Evolutionary conservation across 2,329 filamentous ascomycete genomes (phyloP), one percentile per base, ranked within the genome.

Genomic region (Fusarium secorum): DNA sequence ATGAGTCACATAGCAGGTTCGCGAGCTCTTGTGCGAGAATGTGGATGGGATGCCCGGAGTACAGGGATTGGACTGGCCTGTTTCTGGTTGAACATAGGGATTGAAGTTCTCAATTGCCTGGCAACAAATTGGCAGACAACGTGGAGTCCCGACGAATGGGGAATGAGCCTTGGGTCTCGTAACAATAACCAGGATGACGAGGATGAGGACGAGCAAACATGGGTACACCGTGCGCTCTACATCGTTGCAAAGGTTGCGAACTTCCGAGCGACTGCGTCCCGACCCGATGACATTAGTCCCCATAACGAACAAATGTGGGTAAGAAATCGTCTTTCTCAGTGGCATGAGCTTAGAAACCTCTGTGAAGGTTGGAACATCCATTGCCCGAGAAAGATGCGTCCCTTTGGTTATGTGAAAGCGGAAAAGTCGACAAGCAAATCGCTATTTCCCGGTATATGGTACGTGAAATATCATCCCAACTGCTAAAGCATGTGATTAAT

Each of bases 61-160:
- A 87, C 86, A 3, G 94, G 95, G 1, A 89, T 97, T 24, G 95
- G 94, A 2, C 89, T 90, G 1, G 94, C 95, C 2, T 98, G 95
- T 79, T 98, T 98, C 81, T 98, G 95, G 95, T 85, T 98, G 39
- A 97, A 97, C 75, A 90, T 97, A 20, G 92, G 91, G 20, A 92
- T 97, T 86, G 95, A 98, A 78, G 85, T 98, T n/a, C 84, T 98
- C 32, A 93, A 90, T 70, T 97, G 94, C 79, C 84, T 98, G 20
- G 91, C 93, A 71, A 94, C 94, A 80, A 94, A 95, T 78, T 97
- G 93, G 92, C 88, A 90, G 71, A 89, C 94, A 17, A 90, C 93
- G 2, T 97, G 94, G 93, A 90, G 97, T 58, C 95, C 94, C 1
- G 93, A 97, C 74, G 89, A 93, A 15, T 98, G 95, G 95, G 93